Evolutionary conservation across 108 stramenopile species (phyloP).

Genomic region (Cyclotella cryptica): DNA sequence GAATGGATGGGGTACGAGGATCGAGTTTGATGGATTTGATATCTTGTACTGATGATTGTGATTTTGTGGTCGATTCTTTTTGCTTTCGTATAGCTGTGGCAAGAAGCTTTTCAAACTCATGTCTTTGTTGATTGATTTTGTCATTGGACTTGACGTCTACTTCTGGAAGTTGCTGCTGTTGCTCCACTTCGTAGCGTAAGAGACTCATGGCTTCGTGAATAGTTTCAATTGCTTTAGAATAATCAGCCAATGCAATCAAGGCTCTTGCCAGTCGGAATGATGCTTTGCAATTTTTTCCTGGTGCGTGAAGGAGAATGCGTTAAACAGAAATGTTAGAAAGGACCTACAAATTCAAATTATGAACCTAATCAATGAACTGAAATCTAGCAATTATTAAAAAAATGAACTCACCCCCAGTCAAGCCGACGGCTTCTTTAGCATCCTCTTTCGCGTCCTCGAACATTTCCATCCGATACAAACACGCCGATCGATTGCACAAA

Average conservation of each 20-base stretch:
- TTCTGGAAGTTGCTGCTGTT: neutral
- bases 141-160: conserved; percentile 8
- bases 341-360: no score
- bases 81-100: conserved; percentile 38
- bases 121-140: conserved; percentile 45
- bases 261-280: conserved; percentile 81
- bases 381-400: neutral
- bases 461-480: conserved; percentile 71
- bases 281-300: conserved; percentile 62
- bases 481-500: conserved; percentile 84
- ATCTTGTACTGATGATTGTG: conserved; percentile 14
- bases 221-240: conserved; percentile 47
- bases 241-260: conserved; percentile 64
- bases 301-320: neutral
- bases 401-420: conserved; percentile 15
- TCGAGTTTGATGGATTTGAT: conserved; percentile 64
- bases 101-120: conserved; percentile 64
- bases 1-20: conserved; percentile 67
- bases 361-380: neutral
- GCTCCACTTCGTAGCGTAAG: neutral
- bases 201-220: conserved; percentile 31
- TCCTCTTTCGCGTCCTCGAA: conserved; percentile 64
- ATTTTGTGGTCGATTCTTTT: conserved; percentile 6
- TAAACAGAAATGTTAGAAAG: no score
- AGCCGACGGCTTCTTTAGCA: conserved; percentile 64